Evolutionary conservation across 139 green algal genomes (phyloP).

Genomic region (Coelastrella sp.): DNA sequence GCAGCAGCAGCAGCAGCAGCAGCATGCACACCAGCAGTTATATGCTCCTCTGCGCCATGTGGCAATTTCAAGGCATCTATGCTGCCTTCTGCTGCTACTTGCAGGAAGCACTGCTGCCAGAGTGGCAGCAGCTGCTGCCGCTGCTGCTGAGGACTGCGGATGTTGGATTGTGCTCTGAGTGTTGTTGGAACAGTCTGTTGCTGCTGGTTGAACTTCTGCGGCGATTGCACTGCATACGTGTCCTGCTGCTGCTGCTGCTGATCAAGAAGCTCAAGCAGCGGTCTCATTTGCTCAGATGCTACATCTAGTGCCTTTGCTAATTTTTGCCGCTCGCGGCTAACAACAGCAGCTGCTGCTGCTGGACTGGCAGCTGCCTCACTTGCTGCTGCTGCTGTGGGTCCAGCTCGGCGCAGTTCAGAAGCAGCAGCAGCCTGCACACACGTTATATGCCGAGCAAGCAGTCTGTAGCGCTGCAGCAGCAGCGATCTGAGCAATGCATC

Average conservation of each 20-base stretch:
- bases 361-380: neutral
- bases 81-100: neutral
- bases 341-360: neutral
- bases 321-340: too few relatives aligned
- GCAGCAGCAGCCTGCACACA: neutral
- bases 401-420: neutral
- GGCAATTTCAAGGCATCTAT: neutral
- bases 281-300: too few relatives aligned
- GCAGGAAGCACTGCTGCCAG: slow-evolving; percentile 2
- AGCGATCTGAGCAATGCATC: too few relatives aligned
- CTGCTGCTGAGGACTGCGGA: neutral
- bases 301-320: too few relatives aligned
- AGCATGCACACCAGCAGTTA: neutral
- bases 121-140: neutral
- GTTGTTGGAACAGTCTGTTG: too few relatives aligned
- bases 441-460: too few relatives aligned
- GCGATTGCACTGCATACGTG: neutral
- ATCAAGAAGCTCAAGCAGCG: too few relatives aligned
- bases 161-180: too few relatives aligned
- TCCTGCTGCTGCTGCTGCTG: too few relatives aligned
- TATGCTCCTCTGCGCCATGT: neutral
- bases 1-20: neutral
- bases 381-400: neutral
- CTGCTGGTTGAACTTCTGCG: too few relatives aligned
- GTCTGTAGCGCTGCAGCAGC: too few relatives aligned